These are phyloP conservation scores for Collybia sordida DNA, from an alignment of 768 basidiomycete species.

Conservation along the genomic window DNA sequence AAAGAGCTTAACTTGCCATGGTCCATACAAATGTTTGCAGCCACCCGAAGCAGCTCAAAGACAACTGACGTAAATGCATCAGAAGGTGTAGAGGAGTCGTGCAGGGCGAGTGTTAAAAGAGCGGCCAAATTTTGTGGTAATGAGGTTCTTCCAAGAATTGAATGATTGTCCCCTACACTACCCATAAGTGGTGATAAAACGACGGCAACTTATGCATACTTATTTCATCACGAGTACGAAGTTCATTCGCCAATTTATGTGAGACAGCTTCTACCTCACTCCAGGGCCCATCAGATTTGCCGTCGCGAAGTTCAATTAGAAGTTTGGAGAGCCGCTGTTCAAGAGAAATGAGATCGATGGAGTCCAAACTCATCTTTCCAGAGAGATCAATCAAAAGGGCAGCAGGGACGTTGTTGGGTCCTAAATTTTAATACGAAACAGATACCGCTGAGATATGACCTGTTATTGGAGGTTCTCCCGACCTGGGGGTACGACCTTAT, in stretches of 20 bases:
- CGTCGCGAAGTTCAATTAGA: slow-evolving; percentile 30
- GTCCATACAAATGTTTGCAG: slow-evolving; percentile 84
- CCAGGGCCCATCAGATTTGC: slow-evolving; percentile 45
- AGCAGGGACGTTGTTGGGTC: too few species aligned
- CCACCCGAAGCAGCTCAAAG: slow-evolving; percentile 72
- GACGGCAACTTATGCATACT: slow-evolving; percentile 31
- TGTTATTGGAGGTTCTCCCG: too few species aligned
- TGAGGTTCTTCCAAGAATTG: slow-evolving; percentile 60
- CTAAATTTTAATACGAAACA: too few species aligned
- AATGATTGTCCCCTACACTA: slow-evolving; percentile 65
- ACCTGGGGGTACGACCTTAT: too few species aligned
- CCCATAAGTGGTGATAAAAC: slow-evolving; percentile 11
- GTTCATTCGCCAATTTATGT: slow-evolving; percentile 58
- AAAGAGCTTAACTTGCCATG: slow-evolving; percentile 50
- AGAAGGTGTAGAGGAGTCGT: slow-evolving; percentile 44
- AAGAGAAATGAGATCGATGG: slow-evolving; percentile 31
- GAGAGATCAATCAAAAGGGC: too few species aligned
- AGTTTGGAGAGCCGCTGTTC: slow-evolving; percentile 25
- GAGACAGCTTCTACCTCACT: slow-evolving; percentile 48
- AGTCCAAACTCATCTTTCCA: background rate
- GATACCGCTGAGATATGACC: too few species aligned
- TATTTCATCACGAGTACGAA: slow-evolving; percentile 55
- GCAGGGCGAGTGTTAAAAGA: slow-evolving; percentile 56
- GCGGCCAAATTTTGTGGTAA: slow-evolving; percentile 66
- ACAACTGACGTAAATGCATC: slow-evolving; percentile 48